A percentile compares a stretch with the other conserved stretches of the same genome.
Evolutionary conservation across 257 asterid species (phyloP).

Genomic region (Solanum chiquidenum): DNA sequence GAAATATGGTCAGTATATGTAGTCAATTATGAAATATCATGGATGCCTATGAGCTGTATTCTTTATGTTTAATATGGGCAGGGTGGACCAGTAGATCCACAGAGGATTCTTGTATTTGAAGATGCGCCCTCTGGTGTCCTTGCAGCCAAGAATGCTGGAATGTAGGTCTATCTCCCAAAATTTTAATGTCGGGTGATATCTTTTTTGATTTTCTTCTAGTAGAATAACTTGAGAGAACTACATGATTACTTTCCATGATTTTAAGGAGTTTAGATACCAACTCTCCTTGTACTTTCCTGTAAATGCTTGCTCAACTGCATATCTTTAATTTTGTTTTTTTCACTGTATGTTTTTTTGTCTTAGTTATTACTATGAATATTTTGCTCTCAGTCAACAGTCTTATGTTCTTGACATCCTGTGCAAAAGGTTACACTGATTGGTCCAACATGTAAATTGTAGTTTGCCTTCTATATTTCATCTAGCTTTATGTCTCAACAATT

Average conservation of each 20-base stretch:
- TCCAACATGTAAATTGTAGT: background rate
- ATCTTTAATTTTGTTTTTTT: background rate
- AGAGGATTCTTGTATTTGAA: constrained; percentile 79
- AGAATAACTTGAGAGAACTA: background rate
- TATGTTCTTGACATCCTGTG: background rate
- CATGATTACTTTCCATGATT: background rate
- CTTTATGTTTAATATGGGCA: constrained; percentile 9
- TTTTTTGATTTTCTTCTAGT: background rate
- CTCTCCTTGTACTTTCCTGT: background rate
- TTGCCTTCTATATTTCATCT: background rate
- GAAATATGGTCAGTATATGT: background rate
- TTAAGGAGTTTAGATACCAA: background rate
- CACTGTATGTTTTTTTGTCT: background rate
- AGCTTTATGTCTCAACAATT: background rate
- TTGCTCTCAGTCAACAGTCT: background rate
- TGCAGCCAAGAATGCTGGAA: constrained; percentile 92
- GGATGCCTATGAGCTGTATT: background rate
- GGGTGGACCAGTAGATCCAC: constrained; percentile 64
- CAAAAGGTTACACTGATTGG: background rate
- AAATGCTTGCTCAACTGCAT: background rate
- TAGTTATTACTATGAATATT: background rate
- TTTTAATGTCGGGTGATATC: background rate
- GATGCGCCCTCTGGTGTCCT: constrained; percentile 90
- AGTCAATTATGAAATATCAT: background rate
- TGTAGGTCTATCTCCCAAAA: constrained; percentile 34